A percentile compares a stretch with the other conserved stretches of the same genome.
Evolutionary conservation across 345 rosid species (phyloP).

Genomic region (Arabidopsis arenosa): DNA sequence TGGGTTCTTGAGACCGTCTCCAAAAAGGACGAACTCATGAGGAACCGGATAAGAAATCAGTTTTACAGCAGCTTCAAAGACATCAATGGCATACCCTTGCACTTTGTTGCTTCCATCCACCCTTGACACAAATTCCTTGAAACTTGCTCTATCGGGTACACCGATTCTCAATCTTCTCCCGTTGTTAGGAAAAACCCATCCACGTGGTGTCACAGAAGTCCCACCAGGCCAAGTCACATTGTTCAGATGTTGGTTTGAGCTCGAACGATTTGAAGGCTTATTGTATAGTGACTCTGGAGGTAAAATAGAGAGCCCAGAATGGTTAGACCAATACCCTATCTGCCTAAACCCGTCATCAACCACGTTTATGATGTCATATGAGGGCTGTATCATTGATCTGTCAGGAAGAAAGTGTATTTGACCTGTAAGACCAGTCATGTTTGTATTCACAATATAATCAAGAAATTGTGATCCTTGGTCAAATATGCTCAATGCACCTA

Average conservation of each 20-base stretch:
- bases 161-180: conserved; percentile 79
- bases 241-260: conserved; percentile 65
- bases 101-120: conserved; percentile 59
- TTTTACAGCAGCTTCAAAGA: conserved; percentile 75
- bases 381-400: conserved; percentile 63
- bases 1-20: conserved; percentile 84
- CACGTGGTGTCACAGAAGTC: conserved; percentile 63
- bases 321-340: conserved; percentile 93
- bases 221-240: conserved; percentile 94
- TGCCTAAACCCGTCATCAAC: conserved; percentile 51
- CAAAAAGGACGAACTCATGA: conserved; percentile 68
- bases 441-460: conserved; percentile 58
- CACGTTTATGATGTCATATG: conserved; percentile 72
- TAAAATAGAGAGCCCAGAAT: conserved; percentile 76
- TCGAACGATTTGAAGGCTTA: conserved; percentile 69
- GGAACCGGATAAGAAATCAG: conserved; percentile 82
- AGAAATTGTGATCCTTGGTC: conserved; percentile 70
- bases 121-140: conserved; percentile 53
- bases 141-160: conserved; percentile 76
- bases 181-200: conserved; percentile 91
- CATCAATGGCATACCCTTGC: conserved; percentile 78
- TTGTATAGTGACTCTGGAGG: conserved; percentile 76
- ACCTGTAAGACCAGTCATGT: conserved; percentile 82
- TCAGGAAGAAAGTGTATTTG: conserved; percentile 62
- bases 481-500: conserved; percentile 74